A percentile compares a stretch with the other conserved stretches of the same genome.
These are phyloP conservation scores for Aureobasidium melanogenum DNA, from an alignment of 2,329 filamentous ascomycete genomes.

Conservation along the genomic window DNA sequence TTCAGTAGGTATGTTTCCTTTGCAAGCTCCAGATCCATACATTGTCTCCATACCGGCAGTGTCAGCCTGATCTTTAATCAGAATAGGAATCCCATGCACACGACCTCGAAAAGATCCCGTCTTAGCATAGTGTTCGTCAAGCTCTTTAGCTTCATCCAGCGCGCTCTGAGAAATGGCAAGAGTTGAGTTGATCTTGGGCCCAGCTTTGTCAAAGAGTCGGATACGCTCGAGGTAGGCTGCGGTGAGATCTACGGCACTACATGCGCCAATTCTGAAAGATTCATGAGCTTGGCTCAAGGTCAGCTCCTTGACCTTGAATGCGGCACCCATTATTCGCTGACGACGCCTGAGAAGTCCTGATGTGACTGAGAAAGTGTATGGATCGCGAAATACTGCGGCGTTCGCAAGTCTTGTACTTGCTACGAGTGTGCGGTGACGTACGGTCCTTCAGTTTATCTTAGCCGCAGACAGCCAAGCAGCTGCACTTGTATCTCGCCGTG, in stretches of 20 bases:
- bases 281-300: constrained; percentile 22
- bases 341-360: no score
- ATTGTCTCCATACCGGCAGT: constrained; percentile 6
- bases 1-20: not conserved
- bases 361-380: not conserved
- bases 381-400: not conserved
- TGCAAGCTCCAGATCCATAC: constrained; percentile 3
- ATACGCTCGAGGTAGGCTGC: constrained; percentile 1
- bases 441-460: no score
- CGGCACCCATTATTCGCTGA: no score
- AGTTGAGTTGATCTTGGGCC: constrained; percentile 1
- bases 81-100: constrained; percentile 8
- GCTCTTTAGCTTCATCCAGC: not conserved
- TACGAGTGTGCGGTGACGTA: no score
- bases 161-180: constrained; percentile 3
- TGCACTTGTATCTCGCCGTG: no score
- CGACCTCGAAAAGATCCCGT: not conserved
- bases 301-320: not conserved
- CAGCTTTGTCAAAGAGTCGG: constrained; percentile 1
- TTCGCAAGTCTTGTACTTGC: no score
- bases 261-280: constrained; percentile 29
- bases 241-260: not conserved
- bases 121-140: not conserved
- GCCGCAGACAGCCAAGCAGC: no score
- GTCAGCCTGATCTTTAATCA: constrained; percentile 13